phyloP scores from a whole-genome alignment of 345 rosid genomes.

The Aethionema arabicum region DNA sequence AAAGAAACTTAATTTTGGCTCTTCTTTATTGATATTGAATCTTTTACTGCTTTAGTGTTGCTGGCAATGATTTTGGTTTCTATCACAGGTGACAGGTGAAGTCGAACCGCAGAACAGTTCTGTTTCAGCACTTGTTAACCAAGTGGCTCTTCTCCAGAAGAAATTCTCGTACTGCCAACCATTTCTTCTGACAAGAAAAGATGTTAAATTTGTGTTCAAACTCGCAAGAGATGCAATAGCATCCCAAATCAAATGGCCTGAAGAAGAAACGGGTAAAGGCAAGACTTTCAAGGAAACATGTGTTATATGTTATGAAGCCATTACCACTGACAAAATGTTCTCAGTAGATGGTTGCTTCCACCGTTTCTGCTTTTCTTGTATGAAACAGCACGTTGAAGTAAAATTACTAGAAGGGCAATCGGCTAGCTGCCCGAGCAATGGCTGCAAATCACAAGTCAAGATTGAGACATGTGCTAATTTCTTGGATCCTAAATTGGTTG shows the following conservation, averaged over 20 bases:
- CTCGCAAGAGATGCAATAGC: slow-evolving; percentile 72
- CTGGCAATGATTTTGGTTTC: slow-evolving; percentile 8
- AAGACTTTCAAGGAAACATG: slow-evolving; percentile 59
- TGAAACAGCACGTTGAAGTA: slow-evolving; percentile 79
- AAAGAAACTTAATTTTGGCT: background rate
- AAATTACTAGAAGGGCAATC: slow-evolving; percentile 60
- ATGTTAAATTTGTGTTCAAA: slow-evolving; percentile 54
- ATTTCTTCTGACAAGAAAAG: slow-evolving; percentile 41
- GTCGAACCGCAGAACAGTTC: slow-evolving; percentile 40
- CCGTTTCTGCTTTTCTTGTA: slow-evolving; percentile 75
- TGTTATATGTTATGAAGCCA: slow-evolving; percentile 68
- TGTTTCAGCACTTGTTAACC: slow-evolving; percentile 46
- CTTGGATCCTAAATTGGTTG: slow-evolving; percentile 59
- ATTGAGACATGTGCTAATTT: slow-evolving; percentile 54
- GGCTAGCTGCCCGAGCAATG: slow-evolving; percentile 69
- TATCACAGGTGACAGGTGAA: slow-evolving; percentile 52
- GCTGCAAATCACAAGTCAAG: slow-evolving; percentile 55
- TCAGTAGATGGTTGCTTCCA: slow-evolving; percentile 67
- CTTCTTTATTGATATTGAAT: background rate
- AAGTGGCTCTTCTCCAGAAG: slow-evolving; percentile 47
- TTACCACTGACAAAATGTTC: slow-evolving; percentile 51
- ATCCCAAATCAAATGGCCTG: slow-evolving; percentile 60
- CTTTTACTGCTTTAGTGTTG: background rate
- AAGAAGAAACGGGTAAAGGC: slow-evolving; percentile 40
- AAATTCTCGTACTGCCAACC: slow-evolving; percentile 46